Evolutionary conservation across 805 yeast species (phyloP), one percentile per base, ranked within the genome.

Genomic region (Ogataea methylovora): DNA sequence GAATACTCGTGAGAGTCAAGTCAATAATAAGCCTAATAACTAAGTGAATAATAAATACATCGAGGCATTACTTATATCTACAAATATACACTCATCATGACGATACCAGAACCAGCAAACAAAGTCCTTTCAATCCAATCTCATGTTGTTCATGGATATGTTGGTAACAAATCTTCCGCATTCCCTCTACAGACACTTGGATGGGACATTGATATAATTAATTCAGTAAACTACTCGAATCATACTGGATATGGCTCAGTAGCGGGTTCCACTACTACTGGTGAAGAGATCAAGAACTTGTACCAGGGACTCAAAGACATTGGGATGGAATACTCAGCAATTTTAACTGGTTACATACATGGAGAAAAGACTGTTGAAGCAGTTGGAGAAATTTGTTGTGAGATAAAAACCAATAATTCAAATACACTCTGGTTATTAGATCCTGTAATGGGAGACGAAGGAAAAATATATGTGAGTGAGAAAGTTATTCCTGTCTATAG

Each of bases 81-180:
- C n/a, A n/a, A n/a, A n/a, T n/a, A n/a, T n/a, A n/a, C n/a, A n/a
- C n/a, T n/a, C n/a, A n/a, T n/a, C n/a, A n/a, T n/a, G n/a, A n/a
- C n/a, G n/a, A n/a, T n/a, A n/a, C n/a, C n/a, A 25, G 17, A 8
- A 25, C 5, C 21, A 5, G 14, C 19, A 24, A 30, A 30, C 10
- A n/a, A 10, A n/a, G 27, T 30, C 2, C 21, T 30, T 4, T 30
- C 33, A n/a, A 30, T 30, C 3, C 33, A 30, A 13, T 30, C 33
- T 4, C 97, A 92, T 56, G 97, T 92, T 2, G 87, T 77, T 3
- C 97, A 90, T 53, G 98, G 98, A 3, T 82, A 85, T 49, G 98
- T 92, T 2, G 98, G 98, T 1, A 87, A 87, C 54, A 73, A 79
- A 37, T 95, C 96, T 0, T 84, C 92, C 1, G 83, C 90, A 2